Base-by-base conservation (phyloP, 2,329 filamentous ascomycete genomes). In the Alternaria triticina region DNA sequence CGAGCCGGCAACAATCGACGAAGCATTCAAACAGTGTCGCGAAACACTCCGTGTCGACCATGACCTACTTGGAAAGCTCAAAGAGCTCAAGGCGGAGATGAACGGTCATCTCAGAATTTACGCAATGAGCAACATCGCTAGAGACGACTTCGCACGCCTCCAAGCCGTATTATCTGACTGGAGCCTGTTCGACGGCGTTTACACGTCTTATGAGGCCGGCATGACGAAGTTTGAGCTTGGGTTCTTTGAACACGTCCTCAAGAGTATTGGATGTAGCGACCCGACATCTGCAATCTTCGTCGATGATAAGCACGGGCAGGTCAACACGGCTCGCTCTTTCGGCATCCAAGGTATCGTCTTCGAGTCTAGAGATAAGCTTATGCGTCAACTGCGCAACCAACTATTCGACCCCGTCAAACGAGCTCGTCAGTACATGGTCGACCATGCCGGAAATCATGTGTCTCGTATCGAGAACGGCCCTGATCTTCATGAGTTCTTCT, bases 91-190 rank as follows among this genome's bases (percentile, higher is more conserved):
- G 33, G 45, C 36, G 20, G 59, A 63, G 47, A 49, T 59, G 17
- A 60, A 70, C n/a, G 59, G 57, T 10, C 15, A 20, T 7, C 33
- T 76, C 23, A 63, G 70, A 20, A 56, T 79, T 10, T 74, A 73
- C 57, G 76, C 74, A 22, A 80, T 79, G 74, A 77, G 72, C n/a
- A 80, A 79, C 65, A 62, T 78, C 43, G 67, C 72, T 6, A 64
- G 64, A 56, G 71, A 72, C 20, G 76, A 79, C 55, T 73, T 70
- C 51, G 64, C 62, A 1, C 65, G 64, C 13, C 68, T 79, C 15
- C 63, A 64, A 36, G 50, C 27, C 9, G 69, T 68, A 44, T 59
- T 75, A n/a, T 28, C 56, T 8, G 72, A 76, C 47, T 80, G 77
- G 78, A 54, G 61, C 6, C 55, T 80, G 3, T 81, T 82, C 43